Base-by-base conservation (phyloP, 805 yeast species). In the Ascoidea tarda region DNA sequence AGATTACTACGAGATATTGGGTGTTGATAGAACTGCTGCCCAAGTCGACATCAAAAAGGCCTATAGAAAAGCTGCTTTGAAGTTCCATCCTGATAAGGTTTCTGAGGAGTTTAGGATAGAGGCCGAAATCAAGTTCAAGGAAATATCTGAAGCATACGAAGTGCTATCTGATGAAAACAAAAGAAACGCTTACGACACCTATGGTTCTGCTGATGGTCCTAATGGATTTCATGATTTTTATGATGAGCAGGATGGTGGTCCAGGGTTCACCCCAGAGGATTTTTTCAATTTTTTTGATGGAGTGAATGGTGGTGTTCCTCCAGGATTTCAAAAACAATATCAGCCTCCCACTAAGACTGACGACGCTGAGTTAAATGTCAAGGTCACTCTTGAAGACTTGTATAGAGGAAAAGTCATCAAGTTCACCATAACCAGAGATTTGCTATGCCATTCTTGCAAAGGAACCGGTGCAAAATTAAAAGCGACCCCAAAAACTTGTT, bases 31-130 rank as follows among this genome's bases (percentile, higher is more conserved):
- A 2, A 72, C 76, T 16, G 95, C 96, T 0, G 68, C 87, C 1
- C 67, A 77, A 38, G 69, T 68, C 1, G 96, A 90, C 57, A 87
- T 91, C 63, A 83, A 83, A 60, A 81, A 78, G 65, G 95, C 96
- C 0, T 91, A 87, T 67, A 76, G 95, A 58, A 84, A 81, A 59
- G 74, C 88, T 50, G 98, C 98, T 8, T 72, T 91, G 46, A 71
- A 73, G 55, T 78, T 82, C 60, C 98, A 91, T 66, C 98, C 98
- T 0, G 98, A 91, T 66, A 91, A 93, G 63, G 89, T 79, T 1
- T 64, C 78, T 0, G 87, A 80, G 58, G 79, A 77, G 6, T 79
- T 79, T 28, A 66, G 68, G 50, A 72, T 93, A 54, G 82, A 73
- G 14, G 77, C 71, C 16, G 85, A 95, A 3, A 97, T 88, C 66